Conservation (phyloP, 148 eudicot species). For the Gaultheria prostrata region DNA sequence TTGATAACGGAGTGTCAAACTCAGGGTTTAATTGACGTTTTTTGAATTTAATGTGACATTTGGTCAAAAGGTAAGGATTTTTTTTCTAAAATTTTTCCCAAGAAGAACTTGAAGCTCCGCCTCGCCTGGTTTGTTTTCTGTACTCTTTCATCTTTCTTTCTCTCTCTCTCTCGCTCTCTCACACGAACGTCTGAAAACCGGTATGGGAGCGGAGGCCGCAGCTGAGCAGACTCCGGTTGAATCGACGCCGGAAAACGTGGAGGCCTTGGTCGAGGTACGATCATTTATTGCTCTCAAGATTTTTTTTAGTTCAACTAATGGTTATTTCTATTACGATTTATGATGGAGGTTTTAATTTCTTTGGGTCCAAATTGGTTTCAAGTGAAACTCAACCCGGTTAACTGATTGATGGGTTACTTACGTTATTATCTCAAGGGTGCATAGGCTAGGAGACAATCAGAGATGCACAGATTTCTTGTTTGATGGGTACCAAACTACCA, state of each 20-base stretch:
- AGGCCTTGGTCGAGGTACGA: slow-evolving; percentile 18
- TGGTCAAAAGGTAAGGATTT: too few species aligned
- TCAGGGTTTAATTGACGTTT: too few species aligned
- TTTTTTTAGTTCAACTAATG: not conserved
- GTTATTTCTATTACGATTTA: not conserved
- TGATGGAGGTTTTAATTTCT: not conserved
- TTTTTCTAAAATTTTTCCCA: too few species aligned
- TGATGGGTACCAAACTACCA: too few species aligned
- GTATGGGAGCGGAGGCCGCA: slow-evolving; percentile 11
- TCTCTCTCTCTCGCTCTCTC: not conserved
- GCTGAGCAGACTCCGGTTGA: not conserved
- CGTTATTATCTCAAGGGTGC: too few species aligned
- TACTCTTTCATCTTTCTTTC: not conserved
- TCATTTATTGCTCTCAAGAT: not conserved
- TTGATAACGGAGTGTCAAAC: too few species aligned
- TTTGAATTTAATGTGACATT: too few species aligned
- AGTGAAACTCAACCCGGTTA: not conserved
- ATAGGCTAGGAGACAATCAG: too few species aligned
- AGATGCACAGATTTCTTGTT: too few species aligned
- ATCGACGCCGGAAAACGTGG: slow-evolving; percentile 15
- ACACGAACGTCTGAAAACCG: not conserved
- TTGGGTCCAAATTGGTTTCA: not conserved
- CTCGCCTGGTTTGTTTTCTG: not conserved
- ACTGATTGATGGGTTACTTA: not conserved
- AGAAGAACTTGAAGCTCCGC: too few species aligned